Base-by-base conservation (phyloP, 73 alveolate genomes). In the Durusdinium trenchii region DNA sequence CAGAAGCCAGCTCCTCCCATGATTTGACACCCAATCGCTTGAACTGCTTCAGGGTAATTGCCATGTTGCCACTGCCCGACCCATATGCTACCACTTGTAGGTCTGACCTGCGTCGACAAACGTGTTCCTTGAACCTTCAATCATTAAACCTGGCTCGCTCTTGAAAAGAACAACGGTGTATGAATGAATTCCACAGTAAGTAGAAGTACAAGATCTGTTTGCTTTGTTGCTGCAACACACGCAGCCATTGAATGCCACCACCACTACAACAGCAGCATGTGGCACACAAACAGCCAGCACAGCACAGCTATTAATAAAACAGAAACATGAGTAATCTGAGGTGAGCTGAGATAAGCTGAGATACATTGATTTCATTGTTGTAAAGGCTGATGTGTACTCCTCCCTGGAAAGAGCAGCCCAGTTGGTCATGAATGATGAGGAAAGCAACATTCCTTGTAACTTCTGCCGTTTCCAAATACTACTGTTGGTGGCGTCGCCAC, bases 31-130 rank as follows among this genome's bases (percentile, higher is more conserved):
- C 90, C 62, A 79, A 47, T 1, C 90, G 90, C 69, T 23, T 20
- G 47, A 79, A 28, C 67, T 79, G 90, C 28, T 79, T 79, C 69
- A 6, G 32, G 1, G 46, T 28, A 9, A 79, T 47, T 16, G 69
- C 6, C 90, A 79, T 79, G 67, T 47, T 46, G 12, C 90, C 90
- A 26, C 47, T 67, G 1, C 69, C 90, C 1, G 90, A 46, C 2
- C 69, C 69, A 30, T 79, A 67, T 1, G 90, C 90, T 30, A 42
- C 6, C 3, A 79, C 90, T 47, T 79, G 90, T 7, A 79, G 90
- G 90, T 79, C 90, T 3, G 90, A 79, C 90, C 90, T 79, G 28
- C 9, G 64, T 54, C n/a, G n/a, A n/a, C n/a, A n/a, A n/a, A n/a
- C n/a, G n/a, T n/a, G n/a, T n/a, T n/a, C n/a, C n/a, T n/a, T n/a